Base-by-base conservation (phyloP, 78 protist species). In the Speleostelium caveatum region DNA sequence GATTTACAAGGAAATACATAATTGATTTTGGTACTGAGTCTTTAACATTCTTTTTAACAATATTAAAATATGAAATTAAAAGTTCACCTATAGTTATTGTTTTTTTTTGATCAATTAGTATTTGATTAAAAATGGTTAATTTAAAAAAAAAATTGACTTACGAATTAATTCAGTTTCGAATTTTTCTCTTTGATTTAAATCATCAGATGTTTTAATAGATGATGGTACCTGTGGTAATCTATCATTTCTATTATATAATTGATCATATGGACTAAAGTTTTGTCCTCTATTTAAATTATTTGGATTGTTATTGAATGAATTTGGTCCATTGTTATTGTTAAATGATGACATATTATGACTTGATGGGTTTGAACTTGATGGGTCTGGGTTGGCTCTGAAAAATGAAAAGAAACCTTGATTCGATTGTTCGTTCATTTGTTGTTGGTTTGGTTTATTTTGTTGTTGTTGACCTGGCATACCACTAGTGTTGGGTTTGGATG, bases 11-110 rank as follows among this genome's bases (percentile, higher is more conserved):
- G 91, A 98, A 94, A 94, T 94, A 96, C 98, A 97, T 97, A 78
- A 97, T 95, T 69, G 96, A 68, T 93, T 97, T 97, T 53, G 99
- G 99, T 35, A 97, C 98, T 22, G 53, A 36, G 69, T 97, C 98
- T 41, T 68, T 67, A 55, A 98, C 79, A 86, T 93, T 97, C 95
- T 96, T 93, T 59, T 86, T 59, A 17, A 96, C 98, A 39, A 97
- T 94, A 35, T 41, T 68, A 73, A 97, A 97, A 91, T 97, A 97
- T 10, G 87, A 51, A 28, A 22, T 36, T 51, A 97, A 59, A 45
- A 97, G 68, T 24, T 78, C 73, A 33, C 75, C n/a, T n/a, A 60
- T 69, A 85, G 85, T 91, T 6, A 16, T 14, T 36, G 32, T 67
- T 19, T 38, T 21, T 14, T 53, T 14, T 53, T 17, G 17, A 17